Base-by-base conservation (phyloP, 1,284 basidiomycete species). In the Ganoderma leucocontextum region DNA sequence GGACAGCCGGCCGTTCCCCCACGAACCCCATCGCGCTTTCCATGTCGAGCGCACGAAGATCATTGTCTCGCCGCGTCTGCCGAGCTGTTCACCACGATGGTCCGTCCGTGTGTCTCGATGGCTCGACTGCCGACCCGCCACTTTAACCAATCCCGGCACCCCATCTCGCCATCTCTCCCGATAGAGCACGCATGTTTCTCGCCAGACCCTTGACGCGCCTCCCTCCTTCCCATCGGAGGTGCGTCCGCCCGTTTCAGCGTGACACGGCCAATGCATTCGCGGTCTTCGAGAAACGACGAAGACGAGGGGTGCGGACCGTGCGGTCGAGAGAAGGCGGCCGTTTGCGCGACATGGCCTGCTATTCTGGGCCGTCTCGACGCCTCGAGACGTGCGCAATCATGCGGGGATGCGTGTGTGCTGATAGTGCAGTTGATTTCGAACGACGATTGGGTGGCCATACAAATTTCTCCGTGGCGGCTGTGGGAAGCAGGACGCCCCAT, bases 41-140 rank as follows among this genome's bases (percentile, higher is more conserved):
- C 55, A n/a, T 53, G 55, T 36, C 17, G 2, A 17, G 55, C 55
- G 55, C 55, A 33, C 55, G 55, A 36, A n/a, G 35, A 57, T 57
- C 55, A 35, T 38, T n/a, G 29, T 35, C 55, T 36, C 1, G 19
- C 55, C 55, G 55, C 22, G 33, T 17, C 55, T 29, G 8, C 29
- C 55, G 55, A 9, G 33, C 35, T 9, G 19, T 38, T 12, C 35
- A 35, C 55, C 55, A 38, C 55, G 19, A 57, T 57, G 55, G 55
- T 57, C 55, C 55, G 35, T 57, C 55, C 55, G 53, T 17, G 35
- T 19, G 29, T 9, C 19, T 57, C 35, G 35, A 57, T 22, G 8
- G 55, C 19, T 36, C 29, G 55, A 5, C 35, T 36, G 35, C 17
- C 33, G 33, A 57, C 19, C 9, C 10, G 55, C 10, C 35, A 57